Evolutionary conservation across 2,329 filamentous ascomycete genomes (phyloP).

Genomic region (Fusarium bulbicola): DNA sequence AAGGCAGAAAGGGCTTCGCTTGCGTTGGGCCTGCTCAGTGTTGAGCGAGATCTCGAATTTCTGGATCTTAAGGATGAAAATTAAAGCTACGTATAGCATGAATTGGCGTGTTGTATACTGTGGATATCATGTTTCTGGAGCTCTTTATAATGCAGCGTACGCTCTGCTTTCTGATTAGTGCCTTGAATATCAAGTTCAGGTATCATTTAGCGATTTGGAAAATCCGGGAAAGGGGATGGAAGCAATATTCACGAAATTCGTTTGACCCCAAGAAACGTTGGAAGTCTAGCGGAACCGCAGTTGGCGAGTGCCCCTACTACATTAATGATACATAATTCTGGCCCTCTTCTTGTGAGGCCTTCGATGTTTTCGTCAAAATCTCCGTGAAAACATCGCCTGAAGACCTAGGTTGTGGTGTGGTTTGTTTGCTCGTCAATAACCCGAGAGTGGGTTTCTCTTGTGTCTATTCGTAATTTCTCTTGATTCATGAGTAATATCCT

Average conservation of each 20-base stretch:
- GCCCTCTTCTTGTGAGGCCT: conserved; percentile 6
- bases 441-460: conserved; percentile 27
- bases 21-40: conserved; percentile 79
- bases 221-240: neutral
- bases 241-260: neutral
- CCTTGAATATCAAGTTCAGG: neutral
- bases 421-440: conserved; percentile 14
- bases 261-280: neutral
- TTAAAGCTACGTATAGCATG: neutral
- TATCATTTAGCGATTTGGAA: neutral
- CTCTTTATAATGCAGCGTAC: neutral
- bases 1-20: conserved; percentile 73
- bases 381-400: conserved; percentile 18
- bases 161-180: neutral
- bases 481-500: conserved; percentile 26
- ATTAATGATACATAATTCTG: conserved; percentile 45
- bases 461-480: conserved; percentile 36
- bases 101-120: neutral
- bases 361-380: conserved; percentile 13
- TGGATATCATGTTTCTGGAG: neutral
- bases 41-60: conserved; percentile 78
- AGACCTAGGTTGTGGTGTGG: neutral
- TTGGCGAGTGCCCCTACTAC: conserved; percentile 36
- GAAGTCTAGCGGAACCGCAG: conserved; percentile 21
- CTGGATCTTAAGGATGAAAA: conserved; percentile 62